phyloP scores from a whole-genome alignment of 139 green algal species.

The Chlorella sorokiniana region DNA sequence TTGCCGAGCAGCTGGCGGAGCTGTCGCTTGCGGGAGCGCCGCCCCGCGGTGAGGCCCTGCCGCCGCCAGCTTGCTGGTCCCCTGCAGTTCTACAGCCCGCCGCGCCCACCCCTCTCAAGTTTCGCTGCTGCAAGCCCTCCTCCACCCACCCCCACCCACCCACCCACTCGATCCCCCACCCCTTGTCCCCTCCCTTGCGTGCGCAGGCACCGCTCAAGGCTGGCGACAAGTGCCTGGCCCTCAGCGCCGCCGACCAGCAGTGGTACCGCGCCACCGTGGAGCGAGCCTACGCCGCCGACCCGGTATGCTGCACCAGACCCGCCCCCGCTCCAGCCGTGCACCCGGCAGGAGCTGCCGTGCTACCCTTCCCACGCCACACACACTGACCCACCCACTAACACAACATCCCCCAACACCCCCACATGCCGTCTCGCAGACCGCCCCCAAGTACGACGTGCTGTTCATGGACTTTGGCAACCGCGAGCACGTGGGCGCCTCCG shows the following conservation, averaged over 20 bases:
- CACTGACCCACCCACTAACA: too few relatives aligned
- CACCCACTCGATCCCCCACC: background rate
- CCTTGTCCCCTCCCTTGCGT: background rate
- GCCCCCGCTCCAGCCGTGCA: too few relatives aligned
- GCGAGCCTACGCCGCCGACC: constrained; percentile 37
- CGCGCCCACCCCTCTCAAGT: background rate
- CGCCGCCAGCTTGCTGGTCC: background rate
- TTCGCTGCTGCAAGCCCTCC: background rate
- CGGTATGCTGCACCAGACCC: background rate
- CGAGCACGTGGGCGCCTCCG: constrained; percentile 48
- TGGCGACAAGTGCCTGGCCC: constrained; percentile 70
- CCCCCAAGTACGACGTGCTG: constrained; percentile 74
- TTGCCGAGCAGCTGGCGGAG: constrained; percentile 70
- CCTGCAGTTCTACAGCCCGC: background rate
- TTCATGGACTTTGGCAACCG: constrained; percentile 97
- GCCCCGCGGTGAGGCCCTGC: constrained; percentile 30
- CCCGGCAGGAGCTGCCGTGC: constrained; percentile 6
- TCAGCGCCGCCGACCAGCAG: constrained; percentile 77
- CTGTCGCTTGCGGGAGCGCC: constrained; percentile 43
- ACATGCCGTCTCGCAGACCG: too few relatives aligned
- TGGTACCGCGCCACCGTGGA: constrained; percentile 77
- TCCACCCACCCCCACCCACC: background rate
- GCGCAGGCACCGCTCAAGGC: constrained; percentile 55
- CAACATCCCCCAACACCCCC: too few relatives aligned
- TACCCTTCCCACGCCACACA: background rate